phyloP scores from a whole-genome alignment of 2,329 filamentous ascomycete species.

The Botrytis porri region DNA sequence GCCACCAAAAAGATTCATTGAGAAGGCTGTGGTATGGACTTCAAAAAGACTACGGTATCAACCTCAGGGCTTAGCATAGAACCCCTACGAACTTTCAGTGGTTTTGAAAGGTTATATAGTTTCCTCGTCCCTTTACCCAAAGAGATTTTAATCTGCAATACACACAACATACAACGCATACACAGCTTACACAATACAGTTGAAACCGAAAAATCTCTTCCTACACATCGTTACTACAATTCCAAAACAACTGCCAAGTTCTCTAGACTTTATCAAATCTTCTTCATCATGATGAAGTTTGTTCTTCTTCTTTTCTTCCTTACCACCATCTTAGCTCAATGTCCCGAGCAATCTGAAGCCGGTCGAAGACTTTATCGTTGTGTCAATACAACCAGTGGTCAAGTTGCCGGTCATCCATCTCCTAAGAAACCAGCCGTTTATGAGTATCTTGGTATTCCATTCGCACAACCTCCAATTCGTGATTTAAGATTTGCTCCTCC shows the following conservation, averaged over 20 bases:
- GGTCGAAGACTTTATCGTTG: neutral
- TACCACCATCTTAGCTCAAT: neutral
- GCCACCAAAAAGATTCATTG: neutral
- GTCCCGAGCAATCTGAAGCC: neutral
- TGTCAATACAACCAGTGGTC: conserved; percentile 29
- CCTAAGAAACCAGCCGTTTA: conserved; percentile 29
- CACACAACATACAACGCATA: neutral
- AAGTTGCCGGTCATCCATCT: conserved; percentile 32
- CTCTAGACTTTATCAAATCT: neutral
- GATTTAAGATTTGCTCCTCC: conserved; percentile 40
- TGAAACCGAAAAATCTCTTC: neutral
- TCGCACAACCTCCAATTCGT: conserved; percentile 42
- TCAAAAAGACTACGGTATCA: neutral
- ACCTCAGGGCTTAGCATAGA: neutral
- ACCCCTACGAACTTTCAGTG: neutral
- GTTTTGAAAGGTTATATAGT: neutral
- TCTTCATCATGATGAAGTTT: neutral
- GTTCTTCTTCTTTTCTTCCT: neutral
- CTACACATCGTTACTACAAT: neutral
- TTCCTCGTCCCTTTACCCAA: neutral
- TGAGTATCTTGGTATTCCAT: conserved; percentile 43
- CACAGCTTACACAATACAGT: neutral
- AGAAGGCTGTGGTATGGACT: neutral
- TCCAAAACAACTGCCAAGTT: neutral
- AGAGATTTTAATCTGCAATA: neutral